Conservation (phyloP, 2,329 filamentous ascomycete genomes). For the Thielaviopsis musarum region DNA sequence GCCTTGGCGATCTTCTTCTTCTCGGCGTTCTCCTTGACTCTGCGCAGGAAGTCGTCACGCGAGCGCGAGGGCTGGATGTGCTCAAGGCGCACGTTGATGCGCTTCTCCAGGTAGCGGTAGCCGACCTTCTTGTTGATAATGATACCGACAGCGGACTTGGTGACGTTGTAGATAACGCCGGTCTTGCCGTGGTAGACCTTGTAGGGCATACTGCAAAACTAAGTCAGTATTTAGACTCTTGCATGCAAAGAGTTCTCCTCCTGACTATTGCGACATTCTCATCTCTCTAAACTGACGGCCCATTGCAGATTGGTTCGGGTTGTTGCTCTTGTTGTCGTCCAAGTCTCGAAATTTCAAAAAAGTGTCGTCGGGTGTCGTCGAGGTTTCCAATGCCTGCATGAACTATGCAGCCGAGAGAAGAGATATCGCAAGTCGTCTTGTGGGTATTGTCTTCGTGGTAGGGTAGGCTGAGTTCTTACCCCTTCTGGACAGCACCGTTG, state of each 20-base stretch:
- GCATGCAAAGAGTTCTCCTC: neutral
- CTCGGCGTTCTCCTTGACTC: conserved; percentile 90
- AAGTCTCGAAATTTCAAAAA: neutral
- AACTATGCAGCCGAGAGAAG: neutral
- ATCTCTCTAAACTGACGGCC: neutral
- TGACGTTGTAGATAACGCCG: conserved; percentile 96
- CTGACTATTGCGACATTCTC: neutral
- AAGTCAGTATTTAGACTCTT: neutral
- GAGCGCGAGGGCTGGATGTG: conserved; percentile 91
- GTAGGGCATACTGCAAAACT: conserved; percentile 66
- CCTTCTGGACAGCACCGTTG: conserved; percentile 97
- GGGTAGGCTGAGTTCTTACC: conserved; percentile 39
- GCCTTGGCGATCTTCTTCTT: conserved; percentile 87
- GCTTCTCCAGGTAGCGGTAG: conserved; percentile 99
- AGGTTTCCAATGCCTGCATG: neutral
- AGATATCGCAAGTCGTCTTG: neutral
- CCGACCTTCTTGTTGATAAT: conserved; percentile 99
- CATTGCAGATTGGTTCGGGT: no score
- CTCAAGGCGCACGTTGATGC: conserved; percentile 97
- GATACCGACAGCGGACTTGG: conserved; percentile 91
- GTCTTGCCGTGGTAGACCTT: conserved; percentile 99
- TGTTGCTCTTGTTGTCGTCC: neutral
- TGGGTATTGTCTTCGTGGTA: conserved; percentile 2
- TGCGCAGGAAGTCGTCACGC: conserved; percentile 87
- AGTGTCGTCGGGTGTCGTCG: conserved; percentile 2